Evolutionary conservation across 2,329 filamentous ascomycete genomes (phyloP).

Genomic region (Aspergillus sp.): DNA sequence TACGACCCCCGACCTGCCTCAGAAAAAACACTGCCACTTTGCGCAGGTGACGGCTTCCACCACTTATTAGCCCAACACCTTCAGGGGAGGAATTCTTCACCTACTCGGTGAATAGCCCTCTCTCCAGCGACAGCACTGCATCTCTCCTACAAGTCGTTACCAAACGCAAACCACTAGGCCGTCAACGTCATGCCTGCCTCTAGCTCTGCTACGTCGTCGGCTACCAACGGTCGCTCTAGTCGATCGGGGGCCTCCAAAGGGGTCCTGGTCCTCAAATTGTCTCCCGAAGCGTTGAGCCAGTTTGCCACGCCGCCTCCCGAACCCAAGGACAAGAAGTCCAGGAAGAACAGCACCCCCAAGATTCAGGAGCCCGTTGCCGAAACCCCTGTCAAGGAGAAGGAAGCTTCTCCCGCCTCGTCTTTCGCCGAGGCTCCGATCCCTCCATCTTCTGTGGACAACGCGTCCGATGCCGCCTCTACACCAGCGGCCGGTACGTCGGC

Average conservation of each 20-base stretch:
- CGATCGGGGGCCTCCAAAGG: conserved; percentile 30
- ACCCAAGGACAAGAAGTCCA: conserved; percentile 21
- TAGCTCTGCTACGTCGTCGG: conserved; percentile 25
- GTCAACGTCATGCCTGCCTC: conserved; percentile 24
- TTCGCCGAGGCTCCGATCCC: conserved; percentile 34
- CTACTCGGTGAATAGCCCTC: not conserved
- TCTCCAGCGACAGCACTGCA: not conserved
- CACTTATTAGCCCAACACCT: not conserved
- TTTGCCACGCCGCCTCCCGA: conserved; percentile 29
- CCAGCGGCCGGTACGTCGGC: conserved; percentile 40
- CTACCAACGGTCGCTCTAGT: conserved; percentile 38
- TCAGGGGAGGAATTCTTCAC: not conserved
- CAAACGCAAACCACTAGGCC: not conserved
- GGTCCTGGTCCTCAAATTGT: conserved; percentile 41
- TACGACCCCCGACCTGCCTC: not conserved
- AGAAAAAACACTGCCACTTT: conserved; percentile 12
- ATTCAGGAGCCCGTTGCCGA: conserved; percentile 14
- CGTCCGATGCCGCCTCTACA: conserved; percentile 41
- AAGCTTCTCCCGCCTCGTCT: conserved; percentile 38
- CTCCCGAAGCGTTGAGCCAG: conserved; percentile 35
- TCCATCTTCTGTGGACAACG: conserved; percentile 41
- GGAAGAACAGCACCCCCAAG: conserved; percentile 17
- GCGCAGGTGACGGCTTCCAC: not conserved
- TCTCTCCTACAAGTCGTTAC: not conserved
- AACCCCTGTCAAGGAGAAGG: conserved; percentile 26